Conservation (phyloP, 768 basidiomycete species). For the Artomyces pyxidatus region DNA sequence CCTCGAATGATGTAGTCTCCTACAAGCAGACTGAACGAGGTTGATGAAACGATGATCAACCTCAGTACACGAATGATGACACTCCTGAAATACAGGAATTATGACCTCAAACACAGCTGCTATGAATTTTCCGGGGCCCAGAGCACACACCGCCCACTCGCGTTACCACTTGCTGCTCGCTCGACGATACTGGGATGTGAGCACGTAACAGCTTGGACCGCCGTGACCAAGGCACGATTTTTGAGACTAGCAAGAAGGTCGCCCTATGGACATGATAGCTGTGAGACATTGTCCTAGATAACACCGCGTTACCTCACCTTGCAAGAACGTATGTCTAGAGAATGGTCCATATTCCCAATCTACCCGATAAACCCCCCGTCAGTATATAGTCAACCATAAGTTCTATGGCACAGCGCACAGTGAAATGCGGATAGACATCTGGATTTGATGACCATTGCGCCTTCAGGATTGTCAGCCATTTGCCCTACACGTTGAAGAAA, state of each 20-base stretch:
- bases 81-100: no score
- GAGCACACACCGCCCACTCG: constrained; percentile 67
- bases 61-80: no score
- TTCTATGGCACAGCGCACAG: constrained; percentile 36
- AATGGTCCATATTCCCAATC: constrained; percentile 77
- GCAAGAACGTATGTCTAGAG: constrained; percentile 64
- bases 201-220: constrained; percentile 86
- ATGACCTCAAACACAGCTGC: no score
- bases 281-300: not conserved
- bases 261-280: constrained; percentile 35
- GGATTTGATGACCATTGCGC: constrained; percentile 77
- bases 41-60: no score
- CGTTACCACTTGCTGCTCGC: constrained; percentile 72
- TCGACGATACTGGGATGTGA: constrained; percentile 73
- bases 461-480: constrained; percentile 71
- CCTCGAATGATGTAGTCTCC: no score
- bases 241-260: constrained; percentile 57
- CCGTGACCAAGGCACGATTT: constrained; percentile 62
- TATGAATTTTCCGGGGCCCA: constrained; percentile 66
- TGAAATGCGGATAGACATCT: constrained; percentile 77
- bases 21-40: no score
- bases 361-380: constrained; percentile 23
- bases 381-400: not conserved
- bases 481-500: constrained; percentile 40
- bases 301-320: constrained; percentile 35